Evolutionary conservation across 164 flowering plant species (phyloP), one percentile per base, ranked within the genome.

Genomic region (Paratinospora sagittata): DNA sequence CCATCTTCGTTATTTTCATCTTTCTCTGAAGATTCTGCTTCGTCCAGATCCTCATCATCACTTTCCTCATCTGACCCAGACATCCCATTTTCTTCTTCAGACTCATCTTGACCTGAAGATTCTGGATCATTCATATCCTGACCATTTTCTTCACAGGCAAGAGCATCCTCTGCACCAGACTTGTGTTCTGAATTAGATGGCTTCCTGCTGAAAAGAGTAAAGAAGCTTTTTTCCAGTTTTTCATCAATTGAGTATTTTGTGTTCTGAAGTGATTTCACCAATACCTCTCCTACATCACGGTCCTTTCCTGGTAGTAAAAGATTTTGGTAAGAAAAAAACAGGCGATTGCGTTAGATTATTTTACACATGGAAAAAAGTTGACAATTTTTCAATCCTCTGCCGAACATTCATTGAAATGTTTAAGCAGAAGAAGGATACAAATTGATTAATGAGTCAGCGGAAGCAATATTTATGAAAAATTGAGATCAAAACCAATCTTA

Each of bases 211-310:
- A 91, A 91, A 69, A 90, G 78, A 24, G 67, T 71, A 64, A 96
- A 88, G 76, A 78, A 84, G 77, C 93, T 87, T 47, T 93, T 75
- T 24, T 85, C 88, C 74, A 93, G 72, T 79, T 88, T 91, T 74
- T 96, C 99, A 79, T 91, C 90, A 77, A 91, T 70, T n/a, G 96
- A 86, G 73, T 90, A 89, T 70, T 89, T 86, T 8, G 89, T 86
- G 43, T 88, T 88, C 78, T 96, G 99, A 36, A 96, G 87, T 12
- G 87, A 83, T 77, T 85, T 91, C 36, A 96, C 98, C 83, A 96
- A 68, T 34, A 26, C 84, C 77, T 79, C 97, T 37, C 99, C 99
- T 37, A 88, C 89, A 83, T 90, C 99, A 33, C 24, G 78, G 39
- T 76, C 84, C 73, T 82, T 88, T 67, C 89, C 99, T 92, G 86